These are phyloP conservation scores for Pichia scutulata DNA, from an alignment of 805 yeast genomes.

Conservation along the genomic window DNA sequence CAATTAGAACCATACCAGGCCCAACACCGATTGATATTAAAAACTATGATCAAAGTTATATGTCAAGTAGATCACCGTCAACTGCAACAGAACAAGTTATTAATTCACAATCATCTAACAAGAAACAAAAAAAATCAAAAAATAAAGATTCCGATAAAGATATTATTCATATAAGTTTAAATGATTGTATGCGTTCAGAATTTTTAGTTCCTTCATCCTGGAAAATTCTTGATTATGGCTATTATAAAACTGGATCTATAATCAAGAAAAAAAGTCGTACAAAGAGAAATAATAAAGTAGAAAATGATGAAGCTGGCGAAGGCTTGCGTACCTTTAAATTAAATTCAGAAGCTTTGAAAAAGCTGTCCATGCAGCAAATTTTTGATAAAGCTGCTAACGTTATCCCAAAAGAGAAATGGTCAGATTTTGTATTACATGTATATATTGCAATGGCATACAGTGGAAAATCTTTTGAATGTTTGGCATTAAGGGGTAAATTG, in stretches of 20 bases:
- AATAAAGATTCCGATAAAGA: slow-evolving; percentile 4
- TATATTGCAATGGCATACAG: slow-evolving; percentile 68
- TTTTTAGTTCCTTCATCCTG: slow-evolving; percentile 44
- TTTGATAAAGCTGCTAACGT: slow-evolving; percentile 50
- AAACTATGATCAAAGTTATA: slow-evolving; percentile 19
- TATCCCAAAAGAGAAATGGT: slow-evolving; percentile 58
- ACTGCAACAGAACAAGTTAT: background rate
- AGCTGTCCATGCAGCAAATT: slow-evolving; percentile 50
- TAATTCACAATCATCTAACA: slow-evolving; percentile 1
- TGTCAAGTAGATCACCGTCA: slow-evolving; percentile 6
- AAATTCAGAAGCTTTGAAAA: slow-evolving; percentile 48
- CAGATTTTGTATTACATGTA: slow-evolving; percentile 53
- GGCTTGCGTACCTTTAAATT: slow-evolving; percentile 47
- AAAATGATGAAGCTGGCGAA: slow-evolving; percentile 24
- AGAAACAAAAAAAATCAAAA: slow-evolving; percentile 11
- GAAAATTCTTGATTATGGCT: slow-evolving; percentile 47
- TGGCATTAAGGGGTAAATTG: slow-evolving; percentile 49
- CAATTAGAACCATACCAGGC: slow-evolving; percentile 25
- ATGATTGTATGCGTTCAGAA: slow-evolving; percentile 26
- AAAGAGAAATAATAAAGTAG: background rate
- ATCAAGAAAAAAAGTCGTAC: slow-evolving; percentile 2
- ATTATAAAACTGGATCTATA: slow-evolving; percentile 32
- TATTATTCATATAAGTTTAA: slow-evolving; percentile 21
- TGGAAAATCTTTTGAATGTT: slow-evolving; percentile 41
- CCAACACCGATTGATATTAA: slow-evolving; percentile 13